These are phyloP conservation scores for Linnemannia zychae DNA, from an alignment of 192 early-diverging fungal genomes.

Conservation along the genomic window DNA sequence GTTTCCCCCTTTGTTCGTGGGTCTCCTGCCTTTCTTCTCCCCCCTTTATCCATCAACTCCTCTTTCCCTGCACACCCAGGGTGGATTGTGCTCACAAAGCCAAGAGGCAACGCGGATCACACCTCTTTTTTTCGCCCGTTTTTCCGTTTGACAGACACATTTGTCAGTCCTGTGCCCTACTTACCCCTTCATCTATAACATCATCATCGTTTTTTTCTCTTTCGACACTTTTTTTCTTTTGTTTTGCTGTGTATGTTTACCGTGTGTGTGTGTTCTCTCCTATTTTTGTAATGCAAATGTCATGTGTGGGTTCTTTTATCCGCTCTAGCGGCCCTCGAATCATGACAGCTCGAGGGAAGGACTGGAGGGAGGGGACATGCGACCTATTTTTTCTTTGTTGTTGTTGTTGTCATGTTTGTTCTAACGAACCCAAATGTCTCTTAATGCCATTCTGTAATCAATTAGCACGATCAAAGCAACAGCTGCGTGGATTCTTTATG, in stretches of 20 bases:
- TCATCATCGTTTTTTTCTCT: neutral
- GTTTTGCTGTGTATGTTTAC: neutral
- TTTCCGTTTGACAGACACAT: neutral
- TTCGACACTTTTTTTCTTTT: neutral
- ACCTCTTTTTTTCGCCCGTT: neutral
- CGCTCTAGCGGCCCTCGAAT: neutral
- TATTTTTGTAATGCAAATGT: conserved; percentile 2
- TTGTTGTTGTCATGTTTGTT: neutral
- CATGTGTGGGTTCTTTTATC: conserved; percentile 11
- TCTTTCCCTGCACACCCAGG: neutral
- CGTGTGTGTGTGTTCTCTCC: neutral
- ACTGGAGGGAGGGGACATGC: neutral
- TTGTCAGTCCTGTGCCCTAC: neutral
- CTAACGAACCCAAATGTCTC: neutral
- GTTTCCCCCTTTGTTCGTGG: neutral
- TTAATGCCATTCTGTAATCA: neutral
- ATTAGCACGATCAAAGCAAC: conserved; percentile 49
- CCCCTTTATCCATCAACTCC: neutral
- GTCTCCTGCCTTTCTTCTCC: neutral
- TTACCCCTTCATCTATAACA: neutral
- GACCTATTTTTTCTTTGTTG: neutral
- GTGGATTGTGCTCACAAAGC: neutral
- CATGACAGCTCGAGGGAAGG: neutral
- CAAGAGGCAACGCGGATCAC: neutral
- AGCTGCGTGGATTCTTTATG: conserved; percentile 49